Evolutionary conservation across 164 flowering plant species (phyloP).

Genomic region (Liquidambar formosana): DNA sequence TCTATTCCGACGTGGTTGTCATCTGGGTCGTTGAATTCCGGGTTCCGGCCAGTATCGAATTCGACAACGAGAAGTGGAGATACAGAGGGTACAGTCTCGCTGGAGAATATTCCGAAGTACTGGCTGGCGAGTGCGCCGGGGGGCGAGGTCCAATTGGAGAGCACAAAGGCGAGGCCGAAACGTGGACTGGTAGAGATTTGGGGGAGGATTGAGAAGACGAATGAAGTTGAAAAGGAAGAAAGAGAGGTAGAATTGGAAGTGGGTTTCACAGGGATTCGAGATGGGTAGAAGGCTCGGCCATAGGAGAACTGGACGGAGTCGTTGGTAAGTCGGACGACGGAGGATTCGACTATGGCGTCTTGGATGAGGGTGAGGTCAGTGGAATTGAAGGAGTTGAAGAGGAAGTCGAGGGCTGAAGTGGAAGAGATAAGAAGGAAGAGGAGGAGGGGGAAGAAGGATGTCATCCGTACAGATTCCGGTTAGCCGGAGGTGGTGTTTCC

Average conservation of each 20-base stretch:
- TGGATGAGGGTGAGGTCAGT: slow-evolving; percentile 39
- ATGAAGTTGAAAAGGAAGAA: slow-evolving; percentile 70
- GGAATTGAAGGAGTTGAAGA: slow-evolving; percentile 52
- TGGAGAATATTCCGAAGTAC: slow-evolving; percentile 72
- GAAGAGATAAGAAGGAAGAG: slow-evolving; percentile 11
- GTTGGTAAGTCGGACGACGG: slow-evolving; percentile 62
- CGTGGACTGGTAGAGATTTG: slow-evolving; percentile 55
- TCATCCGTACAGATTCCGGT: slow-evolving; percentile 2
- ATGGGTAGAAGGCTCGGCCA: slow-evolving; percentile 65
- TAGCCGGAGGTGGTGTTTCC: background rate
- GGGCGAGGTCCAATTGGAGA: slow-evolving; percentile 60
- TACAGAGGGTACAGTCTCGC: slow-evolving; percentile 26
- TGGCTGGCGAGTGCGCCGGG: slow-evolving; percentile 66
- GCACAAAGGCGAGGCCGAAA: slow-evolving; percentile 73
- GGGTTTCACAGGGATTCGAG: slow-evolving; percentile 34
- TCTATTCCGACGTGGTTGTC: slow-evolving; percentile 74
- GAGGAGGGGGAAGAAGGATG: slow-evolving; percentile 13
- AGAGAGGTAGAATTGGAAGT: slow-evolving; percentile 23
- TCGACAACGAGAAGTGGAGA: slow-evolving; percentile 75
- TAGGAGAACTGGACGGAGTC: slow-evolving; percentile 62
- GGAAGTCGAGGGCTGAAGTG: slow-evolving; percentile 44
- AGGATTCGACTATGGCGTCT: slow-evolving; percentile 56
- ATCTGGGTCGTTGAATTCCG: slow-evolving; percentile 72
- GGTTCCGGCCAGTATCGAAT: slow-evolving; percentile 74
- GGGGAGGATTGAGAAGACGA: slow-evolving; percentile 73